Base-by-base conservation (phyloP, 2,329 filamentous ascomycete species). In the Trichoderma breve region DNA sequence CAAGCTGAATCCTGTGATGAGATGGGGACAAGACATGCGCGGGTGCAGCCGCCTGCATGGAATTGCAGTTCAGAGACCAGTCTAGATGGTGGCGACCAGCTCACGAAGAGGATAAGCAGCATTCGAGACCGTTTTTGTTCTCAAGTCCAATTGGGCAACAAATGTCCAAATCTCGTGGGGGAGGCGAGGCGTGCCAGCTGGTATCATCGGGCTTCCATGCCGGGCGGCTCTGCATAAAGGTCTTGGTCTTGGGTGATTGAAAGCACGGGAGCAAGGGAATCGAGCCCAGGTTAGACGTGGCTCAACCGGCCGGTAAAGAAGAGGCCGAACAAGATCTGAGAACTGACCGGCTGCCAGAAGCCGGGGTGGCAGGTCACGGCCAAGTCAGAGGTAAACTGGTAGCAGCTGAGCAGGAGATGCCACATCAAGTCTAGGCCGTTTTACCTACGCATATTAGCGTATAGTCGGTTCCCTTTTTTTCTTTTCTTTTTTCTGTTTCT, bases 291-390 rank as follows among this genome's bases (percentile, higher is more conserved):
- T 58, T 69, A 21, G 64, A 60, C 57, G 43, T 67, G 70, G 61
- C 64, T 67, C 55, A 43, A 43, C 65, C 67, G 63, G 67, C 70
- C 63, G 71, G 43, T 71, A 43, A 39, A 71, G 55, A 73, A 71
- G 21, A 72, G 21, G 69, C 73, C 72, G 62, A 74, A 73, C 69
- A 68, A 69, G 61, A 72, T 75, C 70, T 73, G 72, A 74, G 74
- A 70, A 71, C 69, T 73, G 71, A 72, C 70, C 58, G 60, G 62
- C 53, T 61, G 36, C 47, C n/a, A 39, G 36, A 36, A 18, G 18
- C 57, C 11, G 30, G 34, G 51, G 47, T 24, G 47, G 53, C 9
- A 15, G 39, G 68, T 32, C 61, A 53, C 62, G 36, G 39, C 34
- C 72, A 60, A 57, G 65, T 74, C 74, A 64, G 61, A 60, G 73